Evolutionary conservation across 768 basidiomycete species (phyloP).

Genomic region (Mycena rosella): DNA sequence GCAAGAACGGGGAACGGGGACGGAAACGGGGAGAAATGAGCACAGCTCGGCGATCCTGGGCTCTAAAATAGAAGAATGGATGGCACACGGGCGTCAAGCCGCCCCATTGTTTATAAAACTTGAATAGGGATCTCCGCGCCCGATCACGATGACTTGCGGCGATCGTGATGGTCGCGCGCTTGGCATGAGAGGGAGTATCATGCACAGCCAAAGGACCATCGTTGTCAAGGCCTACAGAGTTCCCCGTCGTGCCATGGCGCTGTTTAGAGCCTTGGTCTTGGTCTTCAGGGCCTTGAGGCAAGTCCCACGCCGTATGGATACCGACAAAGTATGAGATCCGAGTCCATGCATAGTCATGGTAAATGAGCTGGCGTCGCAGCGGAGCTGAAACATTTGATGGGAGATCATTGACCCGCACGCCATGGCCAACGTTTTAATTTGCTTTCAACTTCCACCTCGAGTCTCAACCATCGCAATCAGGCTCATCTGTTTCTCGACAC

Average conservation of each 20-base stretch:
- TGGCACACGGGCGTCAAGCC: not conserved
- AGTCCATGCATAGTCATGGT: too few relatives aligned
- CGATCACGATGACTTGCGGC: not conserved
- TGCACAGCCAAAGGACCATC: not conserved
- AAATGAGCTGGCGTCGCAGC: not conserved
- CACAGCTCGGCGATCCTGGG: conserved; percentile 32
- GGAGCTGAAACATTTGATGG: not conserved
- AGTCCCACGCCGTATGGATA: too few relatives aligned
- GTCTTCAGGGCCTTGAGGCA: too few relatives aligned
- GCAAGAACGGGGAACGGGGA: conserved; percentile 1
- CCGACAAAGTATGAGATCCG: too few relatives aligned
- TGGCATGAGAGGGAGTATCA: not conserved
- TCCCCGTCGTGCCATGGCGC: too few relatives aligned
- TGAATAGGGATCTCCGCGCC: not conserved
- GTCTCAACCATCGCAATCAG: too few relatives aligned
- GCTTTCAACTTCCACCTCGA: too few relatives aligned
- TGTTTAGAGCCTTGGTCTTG: too few relatives aligned
- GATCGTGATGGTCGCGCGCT: conserved; percentile 12
- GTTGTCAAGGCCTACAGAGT: not conserved
- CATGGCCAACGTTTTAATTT: too few relatives aligned
- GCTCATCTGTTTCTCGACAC: too few relatives aligned
- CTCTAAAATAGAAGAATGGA: conserved; percentile 11
- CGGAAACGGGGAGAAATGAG: conserved; percentile 4
- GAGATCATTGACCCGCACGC: not conserved
- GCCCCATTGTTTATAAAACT: not conserved